phyloP scores from a whole-genome alignment of 176 grass and related monocot species.

The Neostapfia colusana region DNA sequence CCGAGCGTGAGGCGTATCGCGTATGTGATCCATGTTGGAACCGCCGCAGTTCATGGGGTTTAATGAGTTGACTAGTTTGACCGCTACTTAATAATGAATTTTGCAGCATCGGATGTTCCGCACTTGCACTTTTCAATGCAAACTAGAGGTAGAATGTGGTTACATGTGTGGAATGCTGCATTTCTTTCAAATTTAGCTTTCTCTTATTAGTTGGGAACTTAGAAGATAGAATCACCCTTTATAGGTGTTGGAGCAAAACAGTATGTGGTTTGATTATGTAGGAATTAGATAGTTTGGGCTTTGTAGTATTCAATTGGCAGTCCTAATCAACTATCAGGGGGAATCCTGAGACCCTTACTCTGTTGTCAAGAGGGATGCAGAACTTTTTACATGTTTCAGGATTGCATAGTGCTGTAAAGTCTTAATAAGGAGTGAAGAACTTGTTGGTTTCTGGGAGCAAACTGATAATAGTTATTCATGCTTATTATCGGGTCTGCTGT shows the following conservation, averaged over 20 bases:
- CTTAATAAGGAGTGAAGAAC: background rate
- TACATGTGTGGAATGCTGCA: background rate
- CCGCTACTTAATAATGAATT: background rate
- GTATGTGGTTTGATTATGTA: background rate
- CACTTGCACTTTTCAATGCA: background rate
- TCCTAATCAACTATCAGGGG: background rate
- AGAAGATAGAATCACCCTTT: background rate
- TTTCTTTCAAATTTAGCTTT: background rate
- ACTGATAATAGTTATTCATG: background rate
- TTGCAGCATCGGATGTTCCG: background rate
- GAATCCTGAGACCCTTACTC: background rate
- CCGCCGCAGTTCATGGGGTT: background rate
- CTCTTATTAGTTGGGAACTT: background rate
- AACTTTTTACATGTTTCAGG: background rate
- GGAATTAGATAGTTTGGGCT: background rate
- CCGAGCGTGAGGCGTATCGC: background rate
- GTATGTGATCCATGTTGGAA: conserved; percentile 16
- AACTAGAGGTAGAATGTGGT: background rate
- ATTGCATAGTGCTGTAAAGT: background rate
- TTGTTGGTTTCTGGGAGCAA: background rate
- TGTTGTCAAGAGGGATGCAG: too few relatives aligned
- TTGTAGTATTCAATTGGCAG: background rate
- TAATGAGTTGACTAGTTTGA: conserved; percentile 1
- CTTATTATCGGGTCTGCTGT: background rate
- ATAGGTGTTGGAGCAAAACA: background rate